Conservation (phyloP, 1,284 basidiomycete genomes). For the Malassezia pachydermatis region DNA sequence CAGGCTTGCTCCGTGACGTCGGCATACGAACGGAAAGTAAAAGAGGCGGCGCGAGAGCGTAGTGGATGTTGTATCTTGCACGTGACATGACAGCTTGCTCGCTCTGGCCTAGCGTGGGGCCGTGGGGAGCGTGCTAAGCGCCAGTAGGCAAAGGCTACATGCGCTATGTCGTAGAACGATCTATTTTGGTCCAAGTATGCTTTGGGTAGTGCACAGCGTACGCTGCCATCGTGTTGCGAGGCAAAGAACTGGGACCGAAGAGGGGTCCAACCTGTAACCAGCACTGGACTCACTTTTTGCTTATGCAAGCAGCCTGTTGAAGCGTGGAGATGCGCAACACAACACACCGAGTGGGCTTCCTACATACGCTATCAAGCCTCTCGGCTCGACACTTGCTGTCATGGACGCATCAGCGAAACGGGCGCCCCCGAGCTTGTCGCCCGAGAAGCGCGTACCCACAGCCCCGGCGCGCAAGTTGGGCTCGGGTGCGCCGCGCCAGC, state of each 20-base stretch:
- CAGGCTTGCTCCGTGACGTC: slow-evolving; percentile 1
- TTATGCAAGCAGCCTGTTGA: slow-evolving; percentile 5
- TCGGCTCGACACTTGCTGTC: not conserved
- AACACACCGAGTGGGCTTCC: too few species aligned
- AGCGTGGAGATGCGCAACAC: too few species aligned
- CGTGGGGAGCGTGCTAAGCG: too few species aligned
- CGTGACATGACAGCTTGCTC: slow-evolving; percentile 1
- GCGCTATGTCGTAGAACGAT: too few species aligned
- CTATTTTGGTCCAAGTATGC: too few species aligned
- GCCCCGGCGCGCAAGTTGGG: too few species aligned
- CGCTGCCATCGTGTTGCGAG: too few species aligned
- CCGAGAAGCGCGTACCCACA: not conserved
- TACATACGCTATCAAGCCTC: not conserved
- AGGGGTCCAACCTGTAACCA: not conserved
- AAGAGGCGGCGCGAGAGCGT: not conserved
- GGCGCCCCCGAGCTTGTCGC: not conserved
- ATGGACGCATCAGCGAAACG: not conserved
- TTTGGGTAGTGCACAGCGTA: too few species aligned
- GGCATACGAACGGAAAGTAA: not conserved
- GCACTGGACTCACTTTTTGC: not conserved
- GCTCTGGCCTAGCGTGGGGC: not conserved
- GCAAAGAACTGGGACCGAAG: too few species aligned
- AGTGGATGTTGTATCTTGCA: slow-evolving; percentile 10
- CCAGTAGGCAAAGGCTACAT: too few species aligned
- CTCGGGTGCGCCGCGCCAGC: too few species aligned